Evolutionary conservation across 306 rosid genomes (phyloP).

Genomic region (Lablab purpureus): DNA sequence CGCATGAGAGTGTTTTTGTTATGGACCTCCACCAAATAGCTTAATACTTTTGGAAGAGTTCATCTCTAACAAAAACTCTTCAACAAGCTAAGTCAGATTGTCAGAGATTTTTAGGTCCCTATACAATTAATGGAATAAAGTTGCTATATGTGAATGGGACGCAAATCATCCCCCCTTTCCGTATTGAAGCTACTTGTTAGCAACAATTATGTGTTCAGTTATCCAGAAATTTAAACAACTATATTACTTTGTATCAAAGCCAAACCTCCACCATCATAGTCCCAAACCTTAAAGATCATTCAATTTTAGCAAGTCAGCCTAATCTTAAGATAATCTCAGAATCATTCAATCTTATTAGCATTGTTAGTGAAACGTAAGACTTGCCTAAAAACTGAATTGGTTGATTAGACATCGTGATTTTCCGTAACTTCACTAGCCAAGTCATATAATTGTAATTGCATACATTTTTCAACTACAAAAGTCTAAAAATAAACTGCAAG

Average conservation of each 20-base stretch:
- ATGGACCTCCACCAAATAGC: not conserved
- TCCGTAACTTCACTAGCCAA: not conserved
- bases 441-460: not conserved
- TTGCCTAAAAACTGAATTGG: not conserved
- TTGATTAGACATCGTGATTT: not conserved
- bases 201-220: not conserved
- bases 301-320: conserved; percentile 1
- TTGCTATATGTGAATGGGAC: not conserved
- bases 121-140: not conserved
- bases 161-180: not conserved
- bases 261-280: not conserved
- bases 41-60: conserved; percentile 1
- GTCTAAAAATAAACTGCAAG: not conserved
- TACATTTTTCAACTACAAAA: not conserved
- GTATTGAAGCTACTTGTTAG: not conserved
- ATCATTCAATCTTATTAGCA: conserved; percentile 24
- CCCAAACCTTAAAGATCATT: not conserved
- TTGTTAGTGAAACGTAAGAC: not conserved
- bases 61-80: not conserved
- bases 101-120: not conserved
- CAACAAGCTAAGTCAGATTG: not conserved
- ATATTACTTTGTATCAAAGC: not conserved
- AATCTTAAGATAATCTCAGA: conserved; percentile 1
- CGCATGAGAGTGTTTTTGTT: too few relatives aligned
- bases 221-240: not conserved